Base-by-base conservation (phyloP, 257 asterid genomes). In the Salvia rosmarinus region DNA sequence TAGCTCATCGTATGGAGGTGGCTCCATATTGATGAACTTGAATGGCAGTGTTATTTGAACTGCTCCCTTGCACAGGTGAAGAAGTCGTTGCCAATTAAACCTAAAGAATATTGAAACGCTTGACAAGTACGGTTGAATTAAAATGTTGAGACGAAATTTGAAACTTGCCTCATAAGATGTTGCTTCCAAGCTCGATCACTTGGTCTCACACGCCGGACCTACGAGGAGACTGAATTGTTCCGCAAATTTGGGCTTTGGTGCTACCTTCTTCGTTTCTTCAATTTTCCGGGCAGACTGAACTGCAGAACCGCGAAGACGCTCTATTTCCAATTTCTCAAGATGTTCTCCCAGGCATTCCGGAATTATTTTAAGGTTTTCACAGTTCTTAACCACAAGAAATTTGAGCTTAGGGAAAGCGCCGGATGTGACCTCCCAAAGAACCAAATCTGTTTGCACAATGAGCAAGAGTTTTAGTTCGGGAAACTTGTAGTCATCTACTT, bases 371-470 rank as follows among this genome's bases (percentile, higher is more conserved):
- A 84, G 81, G 17, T 60, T 44, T 0, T n/a, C 34, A 13, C 86
- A 84, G 67, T 67, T 62, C 30, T 16, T 70, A 9, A 84, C 46
- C 43, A 64, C 61, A 20, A 84, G 83, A 25, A 39, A 50, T 32
- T 9, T 65, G 10, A 84, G 82, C 0, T 0, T 28, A 1, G 80
- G 85, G 30, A 82, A 84, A 13, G 71, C 13, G 25, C 16, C 25
- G 8, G 37, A 17, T 0, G 78, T 34, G 30, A 78, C 80, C 13
- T 57, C 65, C 89, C 87, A 85, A 2, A 12, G 2, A 9, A 12
- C 59, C 13, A 85, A 59, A 61, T 82, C 68, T 12, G 80, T 43
- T 0, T 30, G 23, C 0, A 11, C 67, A 42, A 85, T 76, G 47
- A 71, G 64, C 72, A 85, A 59, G 72, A 78, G 55, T 3, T 43